Evolutionary conservation across 1,284 basidiomycete genomes (phyloP).

Genomic region (Puccinia horiana): DNA sequence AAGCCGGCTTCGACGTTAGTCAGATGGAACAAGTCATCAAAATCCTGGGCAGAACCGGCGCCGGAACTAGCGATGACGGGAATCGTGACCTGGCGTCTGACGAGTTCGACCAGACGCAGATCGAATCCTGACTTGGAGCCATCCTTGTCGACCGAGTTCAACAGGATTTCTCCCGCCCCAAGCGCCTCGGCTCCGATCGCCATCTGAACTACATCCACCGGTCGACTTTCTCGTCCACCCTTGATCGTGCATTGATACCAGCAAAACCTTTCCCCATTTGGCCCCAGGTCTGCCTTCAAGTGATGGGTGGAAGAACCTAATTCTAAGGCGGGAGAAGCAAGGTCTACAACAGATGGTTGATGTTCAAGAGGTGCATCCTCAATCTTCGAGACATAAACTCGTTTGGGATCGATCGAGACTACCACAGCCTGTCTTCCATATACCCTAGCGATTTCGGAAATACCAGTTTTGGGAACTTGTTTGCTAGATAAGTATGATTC

Average conservation of each 20-base stretch:
- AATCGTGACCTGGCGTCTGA: constrained; percentile 75
- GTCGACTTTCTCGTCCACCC: constrained; percentile 83
- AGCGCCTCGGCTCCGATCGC: constrained; percentile 82
- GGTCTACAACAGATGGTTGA: constrained; percentile 70
- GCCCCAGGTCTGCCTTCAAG: constrained; percentile 62
- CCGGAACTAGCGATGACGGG: constrained; percentile 94
- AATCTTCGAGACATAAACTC: constrained; percentile 75
- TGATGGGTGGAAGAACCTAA: constrained; percentile 23
- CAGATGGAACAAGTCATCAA: constrained; percentile 77
- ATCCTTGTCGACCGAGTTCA: constrained; percentile 97
- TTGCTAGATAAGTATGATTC: constrained; percentile 41
- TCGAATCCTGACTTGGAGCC: constrained; percentile 93
- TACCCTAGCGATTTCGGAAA: constrained; percentile 84
- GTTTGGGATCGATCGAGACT: constrained; percentile 90
- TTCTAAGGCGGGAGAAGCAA: constrained; percentile 62
- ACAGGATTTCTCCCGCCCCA: constrained; percentile 90
- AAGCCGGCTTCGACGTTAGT: constrained; percentile 87
- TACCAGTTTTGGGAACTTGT: constrained; percentile 66
- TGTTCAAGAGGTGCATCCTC: constrained; percentile 63
- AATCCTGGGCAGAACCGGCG: constrained; percentile 79
- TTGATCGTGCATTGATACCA: constrained; percentile 99
- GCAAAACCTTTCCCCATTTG: constrained; percentile 73
- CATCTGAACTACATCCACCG: constrained; percentile 88
- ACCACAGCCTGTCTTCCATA: constrained; percentile 99
- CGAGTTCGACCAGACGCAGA: constrained; percentile 74